Percentiles rank a stretch among this genome's conserved stretches.
Evolutionary conservation across 2,329 filamentous ascomycete species (phyloP).

Genomic region (Aspergillus sergii): DNA sequence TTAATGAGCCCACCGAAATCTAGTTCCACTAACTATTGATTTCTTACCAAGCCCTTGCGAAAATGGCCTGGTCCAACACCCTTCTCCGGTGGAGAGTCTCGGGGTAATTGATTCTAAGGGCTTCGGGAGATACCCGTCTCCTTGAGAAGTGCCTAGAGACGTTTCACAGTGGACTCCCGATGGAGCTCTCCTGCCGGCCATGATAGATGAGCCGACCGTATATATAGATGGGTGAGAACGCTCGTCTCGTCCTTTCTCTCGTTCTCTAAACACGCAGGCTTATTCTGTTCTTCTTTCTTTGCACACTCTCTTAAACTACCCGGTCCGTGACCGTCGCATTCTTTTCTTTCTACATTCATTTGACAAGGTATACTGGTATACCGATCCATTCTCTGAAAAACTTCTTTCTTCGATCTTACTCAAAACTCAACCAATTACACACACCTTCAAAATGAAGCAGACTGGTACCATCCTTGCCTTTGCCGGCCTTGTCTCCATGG

Average conservation of each 20-base stretch:
- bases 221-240: constrained; percentile 18
- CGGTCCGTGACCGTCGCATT: constrained; percentile 27
- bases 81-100: constrained; percentile 15
- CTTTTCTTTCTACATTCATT: constrained; percentile 19
- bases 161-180: constrained; percentile 16
- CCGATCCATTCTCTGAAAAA: constrained; percentile 19
- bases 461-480: constrained; percentile 45
- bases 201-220: constrained; percentile 6
- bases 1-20: neutral
- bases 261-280: constrained; percentile 21
- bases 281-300: constrained; percentile 18
- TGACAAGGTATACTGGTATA: constrained; percentile 28
- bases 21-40: constrained; percentile 3
- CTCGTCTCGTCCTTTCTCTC: constrained; percentile 6
- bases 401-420: constrained; percentile 16
- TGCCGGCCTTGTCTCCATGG: constrained; percentile 49
- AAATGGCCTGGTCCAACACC: constrained; percentile 2
- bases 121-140: constrained; percentile 2
- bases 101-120: constrained; percentile 3
- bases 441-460: constrained; percentile 44
- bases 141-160: constrained; percentile 1
- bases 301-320: constrained; percentile 20
- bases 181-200: constrained; percentile 7
- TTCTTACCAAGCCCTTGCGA: neutral
- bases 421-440: neutral